Percentiles rank a stretch among this genome's conserved stretches.
phyloP scores from a whole-genome alignment of 306 rosid genomes.

The Sindora glabra region DNA sequence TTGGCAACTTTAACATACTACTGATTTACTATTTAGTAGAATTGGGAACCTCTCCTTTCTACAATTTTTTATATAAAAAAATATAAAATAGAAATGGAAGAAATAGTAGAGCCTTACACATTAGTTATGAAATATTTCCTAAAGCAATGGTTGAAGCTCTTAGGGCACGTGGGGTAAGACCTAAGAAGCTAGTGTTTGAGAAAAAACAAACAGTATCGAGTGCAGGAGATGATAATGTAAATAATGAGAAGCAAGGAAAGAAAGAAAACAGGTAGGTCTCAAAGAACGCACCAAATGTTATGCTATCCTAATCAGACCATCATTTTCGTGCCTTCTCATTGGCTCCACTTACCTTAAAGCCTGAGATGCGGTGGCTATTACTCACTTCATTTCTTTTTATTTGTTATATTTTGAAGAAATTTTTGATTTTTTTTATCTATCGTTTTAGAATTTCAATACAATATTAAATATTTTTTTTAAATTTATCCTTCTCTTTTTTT shows the following conservation, averaged over 20 bases:
- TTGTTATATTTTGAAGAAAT: slow-evolving; percentile 9
- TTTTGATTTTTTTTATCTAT: too few species aligned
- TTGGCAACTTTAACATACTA: too few species aligned
- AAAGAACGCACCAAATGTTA: slow-evolving; percentile 38
- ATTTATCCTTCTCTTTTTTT: too few species aligned
- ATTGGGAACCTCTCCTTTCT: too few species aligned
- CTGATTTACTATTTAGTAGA: too few species aligned
- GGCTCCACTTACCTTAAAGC: slow-evolving; percentile 20
- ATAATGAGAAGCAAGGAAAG: slow-evolving; percentile 9
- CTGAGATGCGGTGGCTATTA: slow-evolving; percentile 18
- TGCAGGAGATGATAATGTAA: slow-evolving; percentile 36
- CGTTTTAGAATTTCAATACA: too few species aligned
- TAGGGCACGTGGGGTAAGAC: slow-evolving; percentile 28
- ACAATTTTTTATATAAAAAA: too few species aligned
- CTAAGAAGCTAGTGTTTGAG: not conserved
- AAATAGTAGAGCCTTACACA: too few species aligned
- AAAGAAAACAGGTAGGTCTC: slow-evolving; percentile 14
- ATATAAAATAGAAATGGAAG: too few species aligned
- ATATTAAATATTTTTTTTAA: too few species aligned
- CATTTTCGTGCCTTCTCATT: slow-evolving; percentile 44
- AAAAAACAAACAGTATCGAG: slow-evolving; percentile 6
- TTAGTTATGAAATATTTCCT: too few species aligned
- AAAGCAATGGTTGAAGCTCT: slow-evolving; percentile 6
- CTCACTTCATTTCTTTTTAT: not conserved
- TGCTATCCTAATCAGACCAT: slow-evolving; percentile 75